A percentile compares a stretch with the other conserved stretches of the same genome.
Conservation (phyloP, 306 rosid genomes). For the Vachellia collinsii region DNA sequence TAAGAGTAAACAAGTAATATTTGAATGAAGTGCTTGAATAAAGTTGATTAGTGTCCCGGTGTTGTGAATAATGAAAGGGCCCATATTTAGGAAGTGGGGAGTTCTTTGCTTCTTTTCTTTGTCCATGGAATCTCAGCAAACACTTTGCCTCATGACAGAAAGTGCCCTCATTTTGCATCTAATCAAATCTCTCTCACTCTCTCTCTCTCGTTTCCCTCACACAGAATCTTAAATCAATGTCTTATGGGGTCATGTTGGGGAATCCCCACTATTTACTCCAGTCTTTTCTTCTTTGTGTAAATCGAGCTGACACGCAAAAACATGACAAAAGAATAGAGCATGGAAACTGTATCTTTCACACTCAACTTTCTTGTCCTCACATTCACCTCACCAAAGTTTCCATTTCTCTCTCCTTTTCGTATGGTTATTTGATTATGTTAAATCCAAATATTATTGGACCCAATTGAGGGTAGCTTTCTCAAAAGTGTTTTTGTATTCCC, state of each 20-base stretch:
- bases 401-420: too few species aligned
- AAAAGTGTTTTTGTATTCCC: too few species aligned
- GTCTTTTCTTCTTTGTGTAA: slow-evolving; percentile 28
- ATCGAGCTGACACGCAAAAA: slow-evolving; percentile 29
- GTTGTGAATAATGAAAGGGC: slow-evolving; percentile 29
- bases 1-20: neutral
- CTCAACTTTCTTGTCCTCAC: neutral
- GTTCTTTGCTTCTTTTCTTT: slow-evolving; percentile 5
- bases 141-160: slow-evolving; percentile 1
- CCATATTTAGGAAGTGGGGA: slow-evolving; percentile 32
- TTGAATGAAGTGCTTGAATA: neutral
- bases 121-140: neutral
- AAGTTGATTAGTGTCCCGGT: neutral
- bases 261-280: slow-evolving; percentile 34
- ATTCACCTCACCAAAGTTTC: neutral
- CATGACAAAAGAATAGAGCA: slow-evolving; percentile 28
- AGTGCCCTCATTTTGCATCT: slow-evolving; percentile 19
- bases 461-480: too few species aligned
- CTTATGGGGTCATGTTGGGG: slow-evolving; percentile 27
- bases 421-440: too few species aligned
- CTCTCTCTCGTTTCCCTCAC: neutral
- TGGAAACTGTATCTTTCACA: slow-evolving; percentile 1
- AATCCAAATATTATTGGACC: too few species aligned
- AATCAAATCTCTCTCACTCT: slow-evolving; percentile 24
- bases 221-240: slow-evolving; percentile 42